Conservation (phyloP, 148 eudicot genomes). For the Fallopia convolvulus region DNA sequence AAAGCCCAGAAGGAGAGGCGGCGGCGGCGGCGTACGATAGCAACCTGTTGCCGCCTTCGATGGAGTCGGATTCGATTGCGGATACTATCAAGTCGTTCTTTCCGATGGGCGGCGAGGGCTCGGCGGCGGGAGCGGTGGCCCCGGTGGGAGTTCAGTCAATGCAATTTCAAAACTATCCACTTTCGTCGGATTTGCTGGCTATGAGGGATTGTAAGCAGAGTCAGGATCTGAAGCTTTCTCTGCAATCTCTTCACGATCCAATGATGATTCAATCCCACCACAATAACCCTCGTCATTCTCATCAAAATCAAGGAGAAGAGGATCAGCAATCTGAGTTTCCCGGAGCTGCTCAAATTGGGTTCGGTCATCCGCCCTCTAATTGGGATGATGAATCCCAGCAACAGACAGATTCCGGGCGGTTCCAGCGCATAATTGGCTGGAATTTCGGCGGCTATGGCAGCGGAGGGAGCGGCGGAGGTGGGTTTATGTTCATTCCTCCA, state of each 20-base stretch:
- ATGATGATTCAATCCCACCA: slow-evolving; percentile 45
- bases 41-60: slow-evolving; percentile 59
- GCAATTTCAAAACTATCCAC: slow-evolving; percentile 41
- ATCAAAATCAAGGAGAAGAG: background rate
- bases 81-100: slow-evolving; percentile 64
- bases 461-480: slow-evolving; percentile 32
- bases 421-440: slow-evolving; percentile 46
- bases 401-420: slow-evolving; percentile 40
- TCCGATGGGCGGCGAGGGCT: slow-evolving; percentile 45
- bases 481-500: slow-evolving; percentile 39
- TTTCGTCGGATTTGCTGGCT: slow-evolving; percentile 28
- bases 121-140: slow-evolving; percentile 11
- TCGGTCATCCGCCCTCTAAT: slow-evolving; percentile 33
- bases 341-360: slow-evolving; percentile 16
- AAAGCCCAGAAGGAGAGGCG: background rate
- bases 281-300: background rate
- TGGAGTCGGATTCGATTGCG: slow-evolving; percentile 78
- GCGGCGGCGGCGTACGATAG: slow-evolving; percentile 16
- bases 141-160: slow-evolving; percentile 10
- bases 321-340: slow-evolving; percentile 18
- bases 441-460: slow-evolving; percentile 27
- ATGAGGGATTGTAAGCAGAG: slow-evolving; percentile 15
- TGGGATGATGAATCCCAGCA: slow-evolving; percentile 37
- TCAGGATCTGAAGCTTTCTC: slow-evolving; percentile 83
- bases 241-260: slow-evolving; percentile 86